A percentile compares a stretch with the other conserved stretches of the same genome.
phyloP scores from a whole-genome alignment of 179 eudicot genomes.

The Silene vulgaris region DNA sequence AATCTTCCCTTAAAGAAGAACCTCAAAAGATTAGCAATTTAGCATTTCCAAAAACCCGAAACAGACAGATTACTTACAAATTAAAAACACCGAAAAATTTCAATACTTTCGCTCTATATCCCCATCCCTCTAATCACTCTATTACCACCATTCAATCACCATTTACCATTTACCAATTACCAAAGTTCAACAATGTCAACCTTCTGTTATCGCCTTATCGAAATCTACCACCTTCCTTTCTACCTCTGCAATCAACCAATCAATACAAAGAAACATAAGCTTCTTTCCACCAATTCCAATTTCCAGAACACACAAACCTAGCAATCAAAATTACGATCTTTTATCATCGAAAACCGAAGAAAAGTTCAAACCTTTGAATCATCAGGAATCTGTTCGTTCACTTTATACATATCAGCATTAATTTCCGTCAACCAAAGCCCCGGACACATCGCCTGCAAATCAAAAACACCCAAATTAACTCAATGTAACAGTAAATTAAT shows the following conservation, averaged over 20 bases:
- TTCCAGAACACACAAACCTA: too few relatives aligned
- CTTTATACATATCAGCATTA: constrained; percentile 56
- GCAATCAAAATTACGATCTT: not conserved
- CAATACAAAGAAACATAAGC: not conserved
- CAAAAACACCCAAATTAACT: not conserved
- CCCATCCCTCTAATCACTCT: not conserved
- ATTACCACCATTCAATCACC: not conserved
- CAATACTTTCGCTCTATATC: not conserved
- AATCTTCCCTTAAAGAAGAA: not conserved
- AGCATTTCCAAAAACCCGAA: not conserved
- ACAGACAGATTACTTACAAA: not conserved
- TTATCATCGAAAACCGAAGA: not conserved
- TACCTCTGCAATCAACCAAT: constrained; percentile 25
- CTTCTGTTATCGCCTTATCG: not conserved
- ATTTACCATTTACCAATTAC: constrained; percentile 1
- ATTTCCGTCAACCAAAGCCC: constrained; percentile 56
- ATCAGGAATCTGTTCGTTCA: constrained; percentile 37
- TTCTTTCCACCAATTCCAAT: too few relatives aligned
- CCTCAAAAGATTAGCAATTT: not conserved
- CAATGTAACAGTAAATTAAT: not conserved
- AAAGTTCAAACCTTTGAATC: constrained; percentile 32
- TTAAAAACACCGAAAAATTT: not conserved
- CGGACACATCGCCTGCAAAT: constrained; percentile 45
- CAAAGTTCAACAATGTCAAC: constrained; percentile 3
- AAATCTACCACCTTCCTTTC: not conserved